Evolutionary conservation across 2,329 filamentous ascomycete genomes (phyloP).

Genomic region (Orbilia quercus): DNA sequence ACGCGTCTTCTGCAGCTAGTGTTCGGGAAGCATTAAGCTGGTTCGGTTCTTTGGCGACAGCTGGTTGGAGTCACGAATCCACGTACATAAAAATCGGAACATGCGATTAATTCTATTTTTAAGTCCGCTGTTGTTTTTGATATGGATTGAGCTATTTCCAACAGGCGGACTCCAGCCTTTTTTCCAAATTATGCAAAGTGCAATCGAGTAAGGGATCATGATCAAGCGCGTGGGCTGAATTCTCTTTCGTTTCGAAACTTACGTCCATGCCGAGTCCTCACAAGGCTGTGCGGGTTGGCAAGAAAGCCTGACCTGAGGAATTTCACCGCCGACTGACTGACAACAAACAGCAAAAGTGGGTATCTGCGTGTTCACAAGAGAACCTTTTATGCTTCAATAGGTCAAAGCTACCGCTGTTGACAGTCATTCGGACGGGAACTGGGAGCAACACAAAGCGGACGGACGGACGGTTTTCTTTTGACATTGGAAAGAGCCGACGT

Average conservation of each 20-base stretch:
- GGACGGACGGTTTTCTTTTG: slow-evolving; percentile 38
- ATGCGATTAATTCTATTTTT: slow-evolving; percentile 48
- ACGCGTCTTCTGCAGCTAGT: slow-evolving; percentile 18
- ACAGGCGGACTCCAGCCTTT: slow-evolving; percentile 12
- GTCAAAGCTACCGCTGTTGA: not conserved
- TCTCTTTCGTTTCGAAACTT: slow-evolving; percentile 1
- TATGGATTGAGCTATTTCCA: too few species aligned
- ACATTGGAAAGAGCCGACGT: slow-evolving; percentile 13
- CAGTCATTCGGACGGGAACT: slow-evolving; percentile 26
- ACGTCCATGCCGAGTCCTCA: slow-evolving; percentile 24
- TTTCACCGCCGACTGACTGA: slow-evolving; percentile 12
- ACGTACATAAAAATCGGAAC: slow-evolving; percentile 30
- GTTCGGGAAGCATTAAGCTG: not conserved
- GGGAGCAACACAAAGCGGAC: slow-evolving; percentile 29
- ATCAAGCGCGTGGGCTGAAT: slow-evolving; percentile 42
- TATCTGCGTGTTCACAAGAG: not conserved
- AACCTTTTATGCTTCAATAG: not conserved
- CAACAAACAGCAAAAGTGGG: slow-evolving; percentile 17
- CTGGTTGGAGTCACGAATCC: slow-evolving; percentile 41
- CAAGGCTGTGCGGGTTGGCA: slow-evolving; percentile 40
- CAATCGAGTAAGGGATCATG: slow-evolving; percentile 44
- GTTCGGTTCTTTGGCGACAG: slow-evolving; percentile 15
- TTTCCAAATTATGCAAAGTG: slow-evolving; percentile 37
- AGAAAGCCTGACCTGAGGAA: slow-evolving; percentile 55
- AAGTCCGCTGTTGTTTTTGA: slow-evolving; percentile 18